Conservation (phyloP, 2,329 filamentous ascomycete species). For the Cladophialophora chaetospira region DNA sequence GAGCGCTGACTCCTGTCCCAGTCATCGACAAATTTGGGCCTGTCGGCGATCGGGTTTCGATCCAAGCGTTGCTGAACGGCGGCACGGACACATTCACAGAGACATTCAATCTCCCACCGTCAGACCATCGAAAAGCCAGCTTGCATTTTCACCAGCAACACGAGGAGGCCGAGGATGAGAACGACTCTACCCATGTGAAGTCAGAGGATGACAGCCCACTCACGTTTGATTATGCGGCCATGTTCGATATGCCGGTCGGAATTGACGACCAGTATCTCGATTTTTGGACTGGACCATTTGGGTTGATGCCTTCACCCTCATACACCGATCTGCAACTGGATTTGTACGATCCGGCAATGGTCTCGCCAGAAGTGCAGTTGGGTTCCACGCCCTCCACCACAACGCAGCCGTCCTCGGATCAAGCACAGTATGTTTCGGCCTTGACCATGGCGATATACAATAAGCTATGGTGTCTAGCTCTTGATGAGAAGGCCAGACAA, state of each 20-base stretch:
- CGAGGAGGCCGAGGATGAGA: conserved; percentile 24
- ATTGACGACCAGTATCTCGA: conserved; percentile 25
- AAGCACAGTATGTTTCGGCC: conserved; percentile 39
- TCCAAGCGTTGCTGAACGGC: conserved; percentile 50
- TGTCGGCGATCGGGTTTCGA: conserved; percentile 46
- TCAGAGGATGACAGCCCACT: conserved; percentile 2
- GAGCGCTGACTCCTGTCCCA: neutral
- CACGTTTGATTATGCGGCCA: conserved; percentile 20
- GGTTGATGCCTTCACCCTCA: conserved; percentile 20
- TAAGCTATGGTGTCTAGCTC: conserved; percentile 42
- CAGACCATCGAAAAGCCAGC: conserved; percentile 41
- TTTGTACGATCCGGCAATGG: conserved; percentile 20
- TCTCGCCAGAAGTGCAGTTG: conserved; percentile 4
- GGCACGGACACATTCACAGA: conserved; percentile 51
- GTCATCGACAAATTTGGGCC: conserved; percentile 8
- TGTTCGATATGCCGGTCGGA: conserved; percentile 22
- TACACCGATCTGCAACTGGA: conserved; percentile 25
- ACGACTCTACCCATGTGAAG: neutral
- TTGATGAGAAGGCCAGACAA: conserved; percentile 43
- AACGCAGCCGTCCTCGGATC: conserved; percentile 12
- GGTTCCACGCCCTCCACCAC: conserved; percentile 17
- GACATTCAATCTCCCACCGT: conserved; percentile 46
- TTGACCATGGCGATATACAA: conserved; percentile 45
- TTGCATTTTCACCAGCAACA: conserved; percentile 42
- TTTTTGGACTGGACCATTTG: conserved; percentile 29